Percentiles rank a stretch among this genome's conserved stretches.
Evolutionary conservation across 78 protist genomes (phyloP).

Genomic region (Pigoraptor vietnamica): DNA sequence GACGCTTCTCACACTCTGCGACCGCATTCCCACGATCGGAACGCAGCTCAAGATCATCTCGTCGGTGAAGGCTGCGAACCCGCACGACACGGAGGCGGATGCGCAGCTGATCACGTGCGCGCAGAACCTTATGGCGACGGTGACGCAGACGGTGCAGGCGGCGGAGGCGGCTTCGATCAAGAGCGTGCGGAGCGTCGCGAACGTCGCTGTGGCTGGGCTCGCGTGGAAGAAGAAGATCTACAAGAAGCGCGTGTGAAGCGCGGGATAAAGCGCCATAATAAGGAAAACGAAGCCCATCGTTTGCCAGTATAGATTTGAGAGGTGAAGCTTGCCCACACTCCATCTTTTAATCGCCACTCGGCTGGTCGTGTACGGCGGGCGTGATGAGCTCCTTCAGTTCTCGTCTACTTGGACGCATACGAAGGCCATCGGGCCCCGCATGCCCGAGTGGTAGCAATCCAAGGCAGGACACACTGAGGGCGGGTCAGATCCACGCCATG

Average conservation of each 20-base stretch:
- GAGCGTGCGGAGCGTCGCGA: neutral
- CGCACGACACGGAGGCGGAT: neutral
- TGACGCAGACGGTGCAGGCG: neutral
- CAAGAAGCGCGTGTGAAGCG: neutral
- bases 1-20: neutral
- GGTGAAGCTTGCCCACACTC: no score
- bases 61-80: neutral
- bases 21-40: neutral
- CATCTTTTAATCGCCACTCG: no score
- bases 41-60: constrained; percentile 12
- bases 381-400: no score
- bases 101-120: neutral
- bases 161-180: constrained; percentile 6
- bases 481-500: no score
- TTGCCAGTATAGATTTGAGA: no score
- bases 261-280: no score
- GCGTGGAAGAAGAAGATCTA: neutral
- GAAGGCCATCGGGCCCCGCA: no score
- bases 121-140: constrained; percentile 1
- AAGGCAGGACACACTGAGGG: no score
- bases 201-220: neutral
- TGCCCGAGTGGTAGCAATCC: no score
- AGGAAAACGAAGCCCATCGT: no score
- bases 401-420: no score
- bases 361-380: no score